Conservation (phyloP, 768 basidiomycete species). For the Leccinum pellstonianum region DNA sequence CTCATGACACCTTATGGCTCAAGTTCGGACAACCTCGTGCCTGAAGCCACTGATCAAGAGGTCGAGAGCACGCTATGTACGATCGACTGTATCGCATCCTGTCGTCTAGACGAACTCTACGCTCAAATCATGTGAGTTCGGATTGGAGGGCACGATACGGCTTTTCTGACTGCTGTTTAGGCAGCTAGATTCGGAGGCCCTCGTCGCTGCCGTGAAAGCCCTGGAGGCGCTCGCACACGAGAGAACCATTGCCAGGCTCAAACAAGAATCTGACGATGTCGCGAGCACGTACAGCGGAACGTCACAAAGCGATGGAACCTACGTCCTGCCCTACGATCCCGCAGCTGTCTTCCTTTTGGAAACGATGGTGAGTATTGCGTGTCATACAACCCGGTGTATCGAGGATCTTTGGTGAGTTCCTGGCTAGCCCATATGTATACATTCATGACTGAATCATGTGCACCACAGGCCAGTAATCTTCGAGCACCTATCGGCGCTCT, state of each 20-base stretch:
- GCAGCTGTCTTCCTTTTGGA: constrained; percentile 94
- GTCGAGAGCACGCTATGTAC: constrained; percentile 93
- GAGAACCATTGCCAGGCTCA: constrained; percentile 76
- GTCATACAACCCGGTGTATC: constrained; percentile 72
- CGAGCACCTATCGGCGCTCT: constrained; percentile 83
- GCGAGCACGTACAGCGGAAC: constrained; percentile 33
- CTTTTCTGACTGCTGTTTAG: constrained; percentile 40
- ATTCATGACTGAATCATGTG: constrained; percentile 1
- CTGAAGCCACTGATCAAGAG: constrained; percentile 87
- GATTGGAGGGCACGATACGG: not conserved
- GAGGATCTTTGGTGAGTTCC: constrained; percentile 81
- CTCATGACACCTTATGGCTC: constrained; percentile 90
- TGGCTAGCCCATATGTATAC: not conserved
- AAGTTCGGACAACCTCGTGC: constrained; percentile 71
- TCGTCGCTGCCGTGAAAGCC: constrained; percentile 81
- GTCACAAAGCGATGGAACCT: constrained; percentile 42
- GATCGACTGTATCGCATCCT: constrained; percentile 92
- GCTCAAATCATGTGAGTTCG: constrained; percentile 81
- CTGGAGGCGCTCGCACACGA: constrained; percentile 90
- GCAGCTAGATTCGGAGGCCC: constrained; percentile 73
- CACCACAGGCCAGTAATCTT: constrained; percentile 84
- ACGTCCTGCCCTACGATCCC: constrained; percentile 86
- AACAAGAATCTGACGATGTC: constrained; percentile 64
- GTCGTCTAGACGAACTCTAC: constrained; percentile 92
- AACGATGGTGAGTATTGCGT: constrained; percentile 88